Percentiles rank a stretch among this genome's conserved stretches.
Conservation (phyloP, 2,329 filamentous ascomycete species). For the Aspergillus clavatus region DNA sequence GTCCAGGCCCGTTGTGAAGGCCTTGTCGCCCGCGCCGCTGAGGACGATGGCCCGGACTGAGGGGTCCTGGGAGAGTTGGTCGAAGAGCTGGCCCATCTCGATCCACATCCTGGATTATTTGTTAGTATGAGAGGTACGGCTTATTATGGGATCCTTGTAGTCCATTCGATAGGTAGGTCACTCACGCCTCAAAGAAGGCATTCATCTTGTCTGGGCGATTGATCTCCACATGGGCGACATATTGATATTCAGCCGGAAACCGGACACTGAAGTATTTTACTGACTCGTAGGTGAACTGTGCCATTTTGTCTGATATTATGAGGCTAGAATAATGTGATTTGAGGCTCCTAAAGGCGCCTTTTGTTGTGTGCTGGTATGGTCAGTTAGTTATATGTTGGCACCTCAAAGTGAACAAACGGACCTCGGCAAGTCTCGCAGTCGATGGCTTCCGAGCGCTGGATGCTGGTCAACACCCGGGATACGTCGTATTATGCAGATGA, state of each 20-base stretch:
- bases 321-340: too few species aligned
- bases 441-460: too few species aligned
- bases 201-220: slow-evolving; percentile 84
- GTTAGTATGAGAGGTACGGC: too few species aligned
- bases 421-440: too few species aligned
- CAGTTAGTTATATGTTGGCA: not conserved
- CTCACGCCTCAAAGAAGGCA: slow-evolving; percentile 67
- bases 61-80: slow-evolving; percentile 64
- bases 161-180: not conserved
- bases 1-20: slow-evolving; percentile 83
- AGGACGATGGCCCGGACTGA: slow-evolving; percentile 72
- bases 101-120: slow-evolving; percentile 65
- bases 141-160: not conserved
- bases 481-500: too few species aligned
- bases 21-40: slow-evolving; percentile 73
- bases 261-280: slow-evolving; percentile 65
- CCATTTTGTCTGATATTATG: too few species aligned
- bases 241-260: slow-evolving; percentile 55
- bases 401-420: not conserved
- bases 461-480: too few species aligned
- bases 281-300: slow-evolving; percentile 15
- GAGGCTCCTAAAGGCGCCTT: too few species aligned
- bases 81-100: slow-evolving; percentile 70
- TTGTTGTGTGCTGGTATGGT: not conserved
- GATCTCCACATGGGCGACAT: slow-evolving; percentile 88